Conservation (phyloP, 768 basidiomycete genomes). For the Chalciporus pseudorubinellus region DNA sequence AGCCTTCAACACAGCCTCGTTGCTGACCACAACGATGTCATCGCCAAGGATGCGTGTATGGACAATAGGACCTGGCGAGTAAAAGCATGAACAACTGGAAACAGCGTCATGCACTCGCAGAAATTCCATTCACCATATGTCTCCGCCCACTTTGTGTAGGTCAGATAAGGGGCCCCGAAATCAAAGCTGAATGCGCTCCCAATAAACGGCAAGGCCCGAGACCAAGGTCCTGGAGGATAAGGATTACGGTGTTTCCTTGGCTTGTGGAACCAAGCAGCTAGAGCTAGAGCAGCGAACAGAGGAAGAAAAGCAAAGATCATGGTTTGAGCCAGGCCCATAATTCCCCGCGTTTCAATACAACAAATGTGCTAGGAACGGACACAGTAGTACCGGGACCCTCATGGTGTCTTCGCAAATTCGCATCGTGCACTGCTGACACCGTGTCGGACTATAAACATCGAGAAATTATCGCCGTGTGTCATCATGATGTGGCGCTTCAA, state of each 20-base stretch:
- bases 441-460: no score
- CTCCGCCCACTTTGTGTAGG: slow-evolving; percentile 1
- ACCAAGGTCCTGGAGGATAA: slow-evolving; percentile 3
- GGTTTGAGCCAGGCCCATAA: background rate
- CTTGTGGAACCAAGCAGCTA: background rate
- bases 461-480: no score
- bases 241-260: background rate
- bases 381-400: no score
- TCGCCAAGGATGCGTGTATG: slow-evolving; percentile 3
- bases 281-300: background rate
- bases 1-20: background rate
- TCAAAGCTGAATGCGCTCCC: background rate
- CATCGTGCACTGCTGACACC: no score
- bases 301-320: background rate
- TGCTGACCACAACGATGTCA: background rate
- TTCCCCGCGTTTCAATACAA: no score
- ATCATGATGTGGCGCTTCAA: no score
- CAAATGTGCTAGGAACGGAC: no score
- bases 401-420: no score
- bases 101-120: background rate
- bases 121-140: background rate
- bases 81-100: background rate
- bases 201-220: background rate
- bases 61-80: background rate
- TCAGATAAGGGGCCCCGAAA: background rate